These are phyloP conservation scores for Globisporangium cylindrosporum DNA, from an alignment of 352 stramenopile species.

Conservation along the genomic window DNA sequence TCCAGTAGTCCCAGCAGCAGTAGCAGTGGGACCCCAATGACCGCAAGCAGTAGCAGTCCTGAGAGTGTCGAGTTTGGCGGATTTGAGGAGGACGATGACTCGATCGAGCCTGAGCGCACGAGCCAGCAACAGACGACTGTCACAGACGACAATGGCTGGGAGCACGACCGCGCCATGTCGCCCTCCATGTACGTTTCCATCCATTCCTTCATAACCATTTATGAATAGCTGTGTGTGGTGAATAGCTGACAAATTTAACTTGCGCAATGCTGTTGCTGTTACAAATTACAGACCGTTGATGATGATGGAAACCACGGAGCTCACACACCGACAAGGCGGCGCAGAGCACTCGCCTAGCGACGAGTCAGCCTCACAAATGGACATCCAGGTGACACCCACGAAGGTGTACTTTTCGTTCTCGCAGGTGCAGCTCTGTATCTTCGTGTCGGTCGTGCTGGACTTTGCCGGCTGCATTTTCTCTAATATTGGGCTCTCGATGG, in stretches of 20 bases:
- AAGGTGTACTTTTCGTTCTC: slow-evolving; percentile 45
- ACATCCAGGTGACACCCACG: slow-evolving; percentile 15
- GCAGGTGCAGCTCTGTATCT: slow-evolving; percentile 59
- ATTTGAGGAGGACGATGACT: slow-evolving; percentile 6
- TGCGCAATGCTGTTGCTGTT: not conserved
- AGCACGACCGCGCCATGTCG: not conserved
- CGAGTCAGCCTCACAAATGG: not conserved
- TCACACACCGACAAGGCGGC: slow-evolving; percentile 39
- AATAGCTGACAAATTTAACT: not conserved
- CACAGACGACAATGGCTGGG: not conserved
- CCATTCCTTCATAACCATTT: not conserved
- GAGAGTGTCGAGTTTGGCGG: slow-evolving; percentile 13
- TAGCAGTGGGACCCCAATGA: not conserved
- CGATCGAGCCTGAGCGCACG: slow-evolving; percentile 20
- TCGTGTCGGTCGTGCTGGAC: slow-evolving; percentile 71
- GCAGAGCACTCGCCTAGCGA: not conserved
- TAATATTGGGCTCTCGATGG: slow-evolving; percentile 80
- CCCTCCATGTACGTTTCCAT: slow-evolving; percentile 6
- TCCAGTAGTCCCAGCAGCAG: not conserved
- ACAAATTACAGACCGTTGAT: slow-evolving; percentile 5
- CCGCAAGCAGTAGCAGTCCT: not conserved
- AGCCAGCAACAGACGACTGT: slow-evolving; percentile 1
- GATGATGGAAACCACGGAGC: slow-evolving; percentile 34
- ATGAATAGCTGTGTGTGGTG: not conserved
- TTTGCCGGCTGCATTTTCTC: slow-evolving; percentile 85